Evolutionary conservation across 23 red algal species (phyloP).

Genomic region (Gracilaria gracilis): DNA sequence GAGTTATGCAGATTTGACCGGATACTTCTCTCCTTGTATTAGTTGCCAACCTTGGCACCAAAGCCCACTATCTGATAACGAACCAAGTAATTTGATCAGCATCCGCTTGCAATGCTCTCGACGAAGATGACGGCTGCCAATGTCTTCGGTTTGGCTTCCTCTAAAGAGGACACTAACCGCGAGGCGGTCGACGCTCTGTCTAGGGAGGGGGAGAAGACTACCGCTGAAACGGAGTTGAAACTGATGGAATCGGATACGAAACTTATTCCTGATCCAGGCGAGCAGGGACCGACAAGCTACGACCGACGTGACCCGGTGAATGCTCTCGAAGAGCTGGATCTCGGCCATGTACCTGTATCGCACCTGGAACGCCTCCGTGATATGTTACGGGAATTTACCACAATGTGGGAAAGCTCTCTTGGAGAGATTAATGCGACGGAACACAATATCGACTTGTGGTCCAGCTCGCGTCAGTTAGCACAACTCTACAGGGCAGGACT

Average conservation of each 20-base stretch:
- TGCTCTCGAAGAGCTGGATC: neutral
- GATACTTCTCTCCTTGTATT: conserved; percentile 3
- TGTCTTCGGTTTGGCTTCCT: neutral
- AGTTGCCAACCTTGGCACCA: conserved; percentile 19
- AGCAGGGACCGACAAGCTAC: neutral
- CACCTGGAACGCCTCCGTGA: too few species aligned
- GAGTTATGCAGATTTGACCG: conserved; percentile 14
- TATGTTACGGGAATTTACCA: too few species aligned
- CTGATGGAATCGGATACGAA: neutral
- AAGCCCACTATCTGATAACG: neutral
- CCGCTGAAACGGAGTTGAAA: neutral
- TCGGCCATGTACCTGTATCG: too few species aligned
- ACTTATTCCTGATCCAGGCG: too few species aligned
- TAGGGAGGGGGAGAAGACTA: neutral
- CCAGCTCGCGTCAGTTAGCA: too few species aligned
- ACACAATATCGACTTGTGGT: too few species aligned
- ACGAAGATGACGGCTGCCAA: conserved; percentile 2
- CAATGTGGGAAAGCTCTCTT: too few species aligned
- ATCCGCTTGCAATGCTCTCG: neutral
- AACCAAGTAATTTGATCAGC: conserved; percentile 4
- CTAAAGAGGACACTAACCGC: neutral
- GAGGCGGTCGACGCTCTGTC: too few species aligned
- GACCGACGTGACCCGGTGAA: neutral
- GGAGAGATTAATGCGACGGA: too few species aligned
- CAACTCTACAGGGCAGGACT: too few species aligned